Base-by-base conservation (phyloP, 306 rosid genomes). In the Cotoneaster glaucophyllus region DNA sequence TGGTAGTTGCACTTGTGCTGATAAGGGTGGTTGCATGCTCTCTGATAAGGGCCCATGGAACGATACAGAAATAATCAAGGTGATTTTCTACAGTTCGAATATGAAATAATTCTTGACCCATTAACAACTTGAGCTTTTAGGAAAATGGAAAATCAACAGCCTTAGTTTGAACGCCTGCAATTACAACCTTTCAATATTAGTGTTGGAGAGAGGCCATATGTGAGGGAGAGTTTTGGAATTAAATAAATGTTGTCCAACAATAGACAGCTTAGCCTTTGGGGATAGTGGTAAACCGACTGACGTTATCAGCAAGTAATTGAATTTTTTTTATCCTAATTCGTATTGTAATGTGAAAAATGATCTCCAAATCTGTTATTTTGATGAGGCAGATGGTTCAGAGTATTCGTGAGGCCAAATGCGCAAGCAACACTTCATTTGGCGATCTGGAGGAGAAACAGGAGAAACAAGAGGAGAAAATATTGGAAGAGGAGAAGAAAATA, bases 41-140 rank as follows among this genome's bases (percentile, higher is more conserved):
- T 92, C 99, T 2, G 97, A 92, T 82, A 95, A 92, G 87, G 99
- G 99, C 62, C 99, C 99, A 22, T 95, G 99, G 99, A 90, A 95
- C 79, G 97, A 90, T 78, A 82, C 90, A 22, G 97, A 95, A 43
- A 88, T 90, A 41, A 37, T 84, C 22, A 90, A 88, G 97, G 99
- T 94, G 78, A 70, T 74, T 66, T 73, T 12, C 44, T 69, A 41
- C 8, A 5, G 25, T 73, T 59, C 2, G 37, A 72, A 39, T 34
- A 34, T 12, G 52, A 57, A 57, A 9, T 72, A n/a, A 57, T 57
- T 57, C 17, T 72, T 17, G 37, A 15, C 62, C 37, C 2, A 0
- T 18, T 37, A 71, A 71, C 29, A 7, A 26, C 18, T 24, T 25
- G 39, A 72, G 37, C 37, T 56, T 57, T 37, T 8, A 34, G 48